Evolutionary conservation across 257 asterid genomes (phyloP), one percentile per base, ranked within the genome.

Genomic region (Lavandula angustifolia): DNA sequence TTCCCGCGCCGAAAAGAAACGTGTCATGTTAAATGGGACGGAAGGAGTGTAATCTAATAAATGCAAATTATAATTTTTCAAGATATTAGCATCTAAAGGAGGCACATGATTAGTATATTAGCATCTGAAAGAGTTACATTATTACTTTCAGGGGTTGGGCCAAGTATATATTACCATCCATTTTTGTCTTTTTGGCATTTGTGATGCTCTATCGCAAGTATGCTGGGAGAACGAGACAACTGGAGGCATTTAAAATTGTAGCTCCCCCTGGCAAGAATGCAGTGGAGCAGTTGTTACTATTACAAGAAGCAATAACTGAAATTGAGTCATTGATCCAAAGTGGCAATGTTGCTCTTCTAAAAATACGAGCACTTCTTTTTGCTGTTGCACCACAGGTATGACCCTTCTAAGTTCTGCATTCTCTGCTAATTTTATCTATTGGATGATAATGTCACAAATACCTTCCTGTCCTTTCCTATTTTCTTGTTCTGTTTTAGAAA

Each of bases 181-280:
- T 76, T 49, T 72, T 81, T 22, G 66, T 76, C 55, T 62, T 79
- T 62, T 58, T 85, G 75, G 95, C 96, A 59, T 57, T 76, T 32
- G 41, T 83, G 62, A 82, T 91, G 95, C 73, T 87, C 61, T 85
- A 92, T 86, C 85, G 78, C 54, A 75, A 85, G 67, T 71, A 51
- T 51, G 70, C 42, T 54, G 67, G 82, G 77, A 81, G 71, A 66
- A 72, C 72, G 62, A 68, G 68, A 74, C 83, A 79, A 51, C 73
- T 81, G 66, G 89, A 82, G 72, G 82, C 92, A 49, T 83, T 82
- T 75, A 84, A 73, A 74, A 80, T 87, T 52, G 55, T 64, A 51
- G 81, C 89, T 47, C 97, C 97, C 33, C 89, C 91, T 9, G 64
- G 79, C 54, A 91, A 81, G 83, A 91, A 87, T 79, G 78, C 97